phyloP scores from a whole-genome alignment of 2,329 filamentous ascomycete species.

The Cyclaneusma minus region DNA sequence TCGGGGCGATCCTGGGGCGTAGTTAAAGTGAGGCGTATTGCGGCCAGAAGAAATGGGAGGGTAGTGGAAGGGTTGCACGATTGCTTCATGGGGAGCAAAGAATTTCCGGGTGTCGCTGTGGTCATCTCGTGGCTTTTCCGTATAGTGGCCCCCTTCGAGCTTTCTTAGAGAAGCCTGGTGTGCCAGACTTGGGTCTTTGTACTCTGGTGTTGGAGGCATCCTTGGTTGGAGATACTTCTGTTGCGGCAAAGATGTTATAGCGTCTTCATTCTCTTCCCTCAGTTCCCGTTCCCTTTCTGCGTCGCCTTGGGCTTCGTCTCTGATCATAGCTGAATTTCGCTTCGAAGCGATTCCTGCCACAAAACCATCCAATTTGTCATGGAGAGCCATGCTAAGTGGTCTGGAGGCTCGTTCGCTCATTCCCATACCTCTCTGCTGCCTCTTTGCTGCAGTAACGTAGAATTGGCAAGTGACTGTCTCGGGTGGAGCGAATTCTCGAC shows the following conservation, averaged over 20 bases:
- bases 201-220: slow-evolving; percentile 8
- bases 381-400: slow-evolving; percentile 60
- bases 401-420: slow-evolving; percentile 32
- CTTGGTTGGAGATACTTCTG: slow-evolving; percentile 46
- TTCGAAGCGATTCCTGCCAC: slow-evolving; percentile 79
- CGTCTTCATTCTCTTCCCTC: slow-evolving; percentile 69
- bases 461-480: slow-evolving; percentile 88
- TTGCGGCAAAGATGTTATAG: slow-evolving; percentile 65
- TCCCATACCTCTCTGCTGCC: slow-evolving; percentile 12
- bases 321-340: slow-evolving; percentile 69
- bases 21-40: slow-evolving; percentile 42
- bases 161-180: slow-evolving; percentile 31
- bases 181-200: slow-evolving; percentile 8
- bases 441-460: slow-evolving; percentile 70
- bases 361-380: slow-evolving; percentile 77
- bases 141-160: slow-evolving; percentile 33
- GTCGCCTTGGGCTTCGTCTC: slow-evolving; percentile 67
- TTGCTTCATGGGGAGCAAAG: slow-evolving; percentile 11
- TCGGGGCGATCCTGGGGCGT: slow-evolving; percentile 33
- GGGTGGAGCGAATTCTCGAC: slow-evolving; percentile 74
- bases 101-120: slow-evolving; percentile 24
- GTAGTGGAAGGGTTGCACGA: slow-evolving; percentile 36
- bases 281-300: slow-evolving; percentile 65
- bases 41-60: slow-evolving; percentile 30
- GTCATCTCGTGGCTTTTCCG: slow-evolving; percentile 14